Evolutionary conservation across 2,329 filamentous ascomycete genomes (phyloP), one percentile per base, ranked within the genome.

Genomic region (Cladosporium sp.): DNA sequence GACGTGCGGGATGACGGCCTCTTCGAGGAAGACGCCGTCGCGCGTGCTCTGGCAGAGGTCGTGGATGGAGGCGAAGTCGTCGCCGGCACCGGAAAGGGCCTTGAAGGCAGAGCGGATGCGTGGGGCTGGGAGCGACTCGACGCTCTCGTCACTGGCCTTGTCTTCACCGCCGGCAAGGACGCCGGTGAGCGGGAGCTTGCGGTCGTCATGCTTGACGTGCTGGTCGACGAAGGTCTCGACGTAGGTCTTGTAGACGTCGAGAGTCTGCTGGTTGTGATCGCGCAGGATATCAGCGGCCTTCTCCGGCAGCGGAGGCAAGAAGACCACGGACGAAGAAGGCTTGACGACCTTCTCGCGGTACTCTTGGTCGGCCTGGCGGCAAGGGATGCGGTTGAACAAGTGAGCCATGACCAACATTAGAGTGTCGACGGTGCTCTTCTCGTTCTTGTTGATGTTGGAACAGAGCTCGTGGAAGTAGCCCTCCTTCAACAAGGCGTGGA

Each of bases 391-490:
- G 2, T 79, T 79, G 61, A 92, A 91, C 0, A 91, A 61, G 62
- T 91, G 85, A 1, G 82, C 74, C 62, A 92, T 74, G 0, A 88
- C 80, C 0, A 89, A 70, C 70, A 89, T 79, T 32, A 91, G 68
- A 24, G 79, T 76, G n/a, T 73, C 69, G 3, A 86, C 64, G 0
- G 82, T 76, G 0, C 65, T 56, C 13, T 78, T 67, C 1, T 75
- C 73, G 13, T 76, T 75, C 3, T 64, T 69, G 38, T 78, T 67
- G 30, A 88, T 74, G 13, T 78, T 71, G 2, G 73, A 73, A 61
- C 85, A 88, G 0, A 91, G 67, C 18, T 73, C 66, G 55, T 83
- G 77, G 63, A 91, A 86, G 61, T 86, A 90, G 0, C 86, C 86
- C 2, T 78, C 80, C 52, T 82, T 84, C 1, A 92, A 70, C 8